phyloP scores from a whole-genome alignment of 1,284 basidiomycete genomes.

The Microbotryum intermedium region DNA sequence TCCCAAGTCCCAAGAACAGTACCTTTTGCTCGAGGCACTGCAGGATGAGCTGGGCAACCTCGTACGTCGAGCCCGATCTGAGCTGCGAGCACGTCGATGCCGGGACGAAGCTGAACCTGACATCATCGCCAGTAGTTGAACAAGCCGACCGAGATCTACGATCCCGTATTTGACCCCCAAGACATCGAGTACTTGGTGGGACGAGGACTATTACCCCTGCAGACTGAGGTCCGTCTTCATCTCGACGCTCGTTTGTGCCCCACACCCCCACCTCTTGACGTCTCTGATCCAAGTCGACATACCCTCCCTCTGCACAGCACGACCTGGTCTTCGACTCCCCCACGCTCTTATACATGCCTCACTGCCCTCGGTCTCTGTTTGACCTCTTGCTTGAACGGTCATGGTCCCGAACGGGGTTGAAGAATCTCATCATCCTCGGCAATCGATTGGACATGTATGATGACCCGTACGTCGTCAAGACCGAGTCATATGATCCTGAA shows the following conservation, averaged over 20 bases:
- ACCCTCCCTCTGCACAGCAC: slow-evolving; percentile 4
- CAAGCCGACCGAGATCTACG: slow-evolving; percentile 11
- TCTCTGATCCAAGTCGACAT: not conserved
- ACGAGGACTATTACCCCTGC: not conserved
- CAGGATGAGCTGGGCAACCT: slow-evolving; percentile 6
- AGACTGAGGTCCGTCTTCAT: slow-evolving; percentile 9
- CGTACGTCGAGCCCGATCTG: not conserved
- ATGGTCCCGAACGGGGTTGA: slow-evolving; percentile 6
- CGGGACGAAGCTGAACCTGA: not conserved
- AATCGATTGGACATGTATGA: slow-evolving; percentile 31
- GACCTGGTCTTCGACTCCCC: slow-evolving; percentile 9
- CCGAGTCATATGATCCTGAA: not conserved
- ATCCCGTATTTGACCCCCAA: slow-evolving; percentile 20
- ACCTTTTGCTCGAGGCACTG: slow-evolving; percentile 13
- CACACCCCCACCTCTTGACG: too few species aligned
- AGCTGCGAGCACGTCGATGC: too few species aligned
- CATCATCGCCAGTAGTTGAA: not conserved
- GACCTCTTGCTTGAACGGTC: slow-evolving; percentile 25
- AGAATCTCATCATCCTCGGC: slow-evolving; percentile 21
- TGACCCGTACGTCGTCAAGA: slow-evolving; percentile 20
- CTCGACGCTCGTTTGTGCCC: slow-evolving; percentile 2
- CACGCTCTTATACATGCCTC: slow-evolving; percentile 33
- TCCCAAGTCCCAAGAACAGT: slow-evolving; percentile 29
- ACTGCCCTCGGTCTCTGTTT: slow-evolving; percentile 32
- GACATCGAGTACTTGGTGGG: slow-evolving; percentile 8